These are phyloP conservation scores for Nemophila menziesii DNA, from an alignment of 257 asterid genomes.

Conservation along the genomic window DNA sequence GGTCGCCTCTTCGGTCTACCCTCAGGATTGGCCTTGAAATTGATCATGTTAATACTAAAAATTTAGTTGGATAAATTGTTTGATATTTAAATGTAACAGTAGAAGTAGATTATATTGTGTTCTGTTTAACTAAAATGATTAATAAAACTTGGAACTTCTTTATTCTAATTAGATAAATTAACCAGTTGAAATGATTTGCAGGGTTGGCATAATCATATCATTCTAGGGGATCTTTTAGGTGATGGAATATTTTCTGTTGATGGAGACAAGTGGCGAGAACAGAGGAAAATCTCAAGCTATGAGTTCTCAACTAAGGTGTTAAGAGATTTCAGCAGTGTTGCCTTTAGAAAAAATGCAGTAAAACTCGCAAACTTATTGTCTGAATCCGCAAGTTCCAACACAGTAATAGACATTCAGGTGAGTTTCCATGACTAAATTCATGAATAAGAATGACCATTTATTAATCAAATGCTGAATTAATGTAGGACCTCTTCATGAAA, in stretches of 20 bases:
- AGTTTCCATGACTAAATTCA: slow-evolving; percentile 8
- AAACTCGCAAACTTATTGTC: slow-evolving; percentile 38
- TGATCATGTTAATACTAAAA: too few species aligned
- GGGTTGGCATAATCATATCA: slow-evolving; percentile 41
- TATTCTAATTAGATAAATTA: too few species aligned
- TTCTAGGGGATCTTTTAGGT: slow-evolving; percentile 42
- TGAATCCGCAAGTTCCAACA: slow-evolving; percentile 25
- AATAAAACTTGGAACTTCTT: too few species aligned
- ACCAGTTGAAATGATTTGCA: slow-evolving; percentile 14
- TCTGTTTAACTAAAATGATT: too few species aligned
- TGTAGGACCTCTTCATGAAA: slow-evolving; percentile 50
- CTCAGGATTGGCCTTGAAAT: too few species aligned
- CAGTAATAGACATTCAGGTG: slow-evolving; percentile 53
- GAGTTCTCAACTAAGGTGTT: slow-evolving; percentile 62
- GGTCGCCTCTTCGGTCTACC: too few species aligned
- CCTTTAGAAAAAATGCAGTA: slow-evolving; percentile 38
- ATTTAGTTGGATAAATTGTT: too few species aligned
- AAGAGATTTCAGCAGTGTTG: slow-evolving; percentile 53
- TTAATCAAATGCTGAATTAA: not conserved
- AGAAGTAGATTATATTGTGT: too few species aligned
- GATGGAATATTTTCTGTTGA: slow-evolving; percentile 76
- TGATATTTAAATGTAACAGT: too few species aligned
- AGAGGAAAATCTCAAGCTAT: slow-evolving; percentile 56
- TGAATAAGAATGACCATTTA: not conserved
- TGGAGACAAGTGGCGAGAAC: slow-evolving; percentile 68